phyloP scores from a whole-genome alignment of 441 rosid genomes.

The Croton setiger region DNA sequence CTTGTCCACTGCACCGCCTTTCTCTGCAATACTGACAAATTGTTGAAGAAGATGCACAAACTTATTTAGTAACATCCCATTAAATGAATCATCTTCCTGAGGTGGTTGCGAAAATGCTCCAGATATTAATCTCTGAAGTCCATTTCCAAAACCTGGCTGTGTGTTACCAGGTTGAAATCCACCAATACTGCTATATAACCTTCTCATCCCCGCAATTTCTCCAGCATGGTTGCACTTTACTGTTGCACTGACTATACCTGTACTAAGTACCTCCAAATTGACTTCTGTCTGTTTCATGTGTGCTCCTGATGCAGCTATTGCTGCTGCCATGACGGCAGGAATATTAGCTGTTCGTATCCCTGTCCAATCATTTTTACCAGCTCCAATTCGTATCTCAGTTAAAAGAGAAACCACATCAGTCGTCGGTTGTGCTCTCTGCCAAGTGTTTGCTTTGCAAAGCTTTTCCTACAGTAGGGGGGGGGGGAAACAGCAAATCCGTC shows the following conservation, averaged over 20 bases:
- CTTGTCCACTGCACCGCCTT: conserved; percentile 90
- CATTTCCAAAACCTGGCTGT: conserved; percentile 64
- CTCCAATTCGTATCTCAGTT: conserved; percentile 92
- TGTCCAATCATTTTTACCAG: conserved; percentile 92
- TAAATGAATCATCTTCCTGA: conserved; percentile 79
- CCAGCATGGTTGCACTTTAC: conserved; percentile 95
- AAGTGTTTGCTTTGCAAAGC: conserved; percentile 95
- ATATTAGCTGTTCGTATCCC: conserved; percentile 87
- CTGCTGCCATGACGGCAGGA: conserved; percentile 98
- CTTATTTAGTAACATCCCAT: conserved; percentile 76
- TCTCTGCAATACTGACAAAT: conserved; percentile 82
- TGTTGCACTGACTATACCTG: conserved; percentile 96
- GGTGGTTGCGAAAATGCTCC: conserved; percentile 83
- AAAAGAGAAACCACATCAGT: conserved; percentile 92
- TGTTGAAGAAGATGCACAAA: conserved; percentile 92
- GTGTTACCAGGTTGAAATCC: conserved; percentile 71
- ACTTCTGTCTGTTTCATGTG: conserved; percentile 78
- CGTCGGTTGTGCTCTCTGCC: conserved; percentile 91
- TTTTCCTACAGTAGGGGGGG: conserved; percentile 59
- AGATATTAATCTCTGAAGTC: conserved; percentile 84
- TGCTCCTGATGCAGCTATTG: conserved; percentile 98
- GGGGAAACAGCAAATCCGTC: neutral
- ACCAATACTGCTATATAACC: conserved; percentile 90
- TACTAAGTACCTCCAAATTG: conserved; percentile 94
- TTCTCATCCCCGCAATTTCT: conserved; percentile 99